Base-by-base conservation (phyloP, 2,329 filamentous ascomycete genomes). In the Helminthosporium solani region DNA sequence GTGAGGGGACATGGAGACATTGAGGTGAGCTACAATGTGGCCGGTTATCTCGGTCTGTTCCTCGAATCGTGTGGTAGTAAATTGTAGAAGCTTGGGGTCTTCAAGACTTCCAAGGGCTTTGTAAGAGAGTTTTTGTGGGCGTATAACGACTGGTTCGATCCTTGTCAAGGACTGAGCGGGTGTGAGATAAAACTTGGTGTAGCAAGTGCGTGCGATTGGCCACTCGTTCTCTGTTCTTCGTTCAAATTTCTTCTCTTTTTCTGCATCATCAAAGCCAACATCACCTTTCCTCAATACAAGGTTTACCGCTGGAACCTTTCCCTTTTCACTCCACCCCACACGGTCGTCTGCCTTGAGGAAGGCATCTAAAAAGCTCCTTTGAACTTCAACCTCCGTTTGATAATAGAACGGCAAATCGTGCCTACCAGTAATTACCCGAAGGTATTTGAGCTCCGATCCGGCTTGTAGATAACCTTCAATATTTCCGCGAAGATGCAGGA, bases 341-440 rank as follows among this genome's bases (percentile, higher is more conserved):
- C 73, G 70, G 55, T 88, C 86, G 0, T 87, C 76, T 1, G 75
- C 81, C 54, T 87, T 88, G 28, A 89, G 74, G 59, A 89, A 89
- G 0, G 85, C 85, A 47, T 87, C 83, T 0, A 88, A 70, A 63
- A 89, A 89, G 53, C 79, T 81, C 37, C 74, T 76, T 58, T 88
- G 86, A 0, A 88, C 56, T 49, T 85, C 81, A 0, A 86, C 84
- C 51, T 87, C 82, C 38, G 87, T 81, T 1, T 78, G 66, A 60
- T 87, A 87, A 68, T 87, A 89, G 63, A 88, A 88, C 0, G 85
- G 85, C 1, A 88, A 72, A 56, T 88, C 85, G 51, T 89, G 85
- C 0, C 86, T 77, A 2, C 86, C 85, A 0, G 80, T 83, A 58
- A 88, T 85, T 62, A 87, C 82, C 6, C 85, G 78, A 0, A 88